Conservation (phyloP, 768 basidiomycete genomes). For the Phallus indusiatus region DNA sequence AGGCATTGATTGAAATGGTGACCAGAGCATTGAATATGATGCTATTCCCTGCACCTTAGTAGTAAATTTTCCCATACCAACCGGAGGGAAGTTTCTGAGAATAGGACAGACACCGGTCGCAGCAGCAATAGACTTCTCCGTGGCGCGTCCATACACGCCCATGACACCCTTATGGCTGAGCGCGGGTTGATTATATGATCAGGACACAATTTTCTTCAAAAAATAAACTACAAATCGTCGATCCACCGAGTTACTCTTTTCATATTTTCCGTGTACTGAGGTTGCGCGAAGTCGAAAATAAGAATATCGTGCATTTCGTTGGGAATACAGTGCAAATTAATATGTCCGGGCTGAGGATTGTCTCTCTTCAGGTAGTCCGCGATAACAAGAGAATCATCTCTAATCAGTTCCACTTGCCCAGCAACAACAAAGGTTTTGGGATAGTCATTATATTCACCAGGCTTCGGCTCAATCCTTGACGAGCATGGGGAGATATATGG, state of each 20-base stretch:
- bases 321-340: background rate
- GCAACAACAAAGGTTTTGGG: slow-evolving; percentile 51
- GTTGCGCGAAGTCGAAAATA: background rate
- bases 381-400: slow-evolving; percentile 42
- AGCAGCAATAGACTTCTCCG: no score
- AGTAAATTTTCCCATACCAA: no score
- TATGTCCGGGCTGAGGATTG: background rate
- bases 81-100: no score
- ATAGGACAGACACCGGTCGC: no score
- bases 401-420: slow-evolving; percentile 49
- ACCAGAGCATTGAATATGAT: no score
- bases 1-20: no score
- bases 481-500: slow-evolving; percentile 17
- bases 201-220: no score
- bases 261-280: background rate
- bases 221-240: no score
- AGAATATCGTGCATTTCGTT: background rate
- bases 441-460: slow-evolving; percentile 42
- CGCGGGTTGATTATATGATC: no score
- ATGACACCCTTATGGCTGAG: no score
- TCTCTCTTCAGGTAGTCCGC: slow-evolving; percentile 41
- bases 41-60: no score
- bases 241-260: background rate
- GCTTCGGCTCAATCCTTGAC: slow-evolving; percentile 3
- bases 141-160: no score